Base-by-base conservation (phyloP, 2,329 filamentous ascomycete species). In the Sodiomyces alkalinus region DNA sequence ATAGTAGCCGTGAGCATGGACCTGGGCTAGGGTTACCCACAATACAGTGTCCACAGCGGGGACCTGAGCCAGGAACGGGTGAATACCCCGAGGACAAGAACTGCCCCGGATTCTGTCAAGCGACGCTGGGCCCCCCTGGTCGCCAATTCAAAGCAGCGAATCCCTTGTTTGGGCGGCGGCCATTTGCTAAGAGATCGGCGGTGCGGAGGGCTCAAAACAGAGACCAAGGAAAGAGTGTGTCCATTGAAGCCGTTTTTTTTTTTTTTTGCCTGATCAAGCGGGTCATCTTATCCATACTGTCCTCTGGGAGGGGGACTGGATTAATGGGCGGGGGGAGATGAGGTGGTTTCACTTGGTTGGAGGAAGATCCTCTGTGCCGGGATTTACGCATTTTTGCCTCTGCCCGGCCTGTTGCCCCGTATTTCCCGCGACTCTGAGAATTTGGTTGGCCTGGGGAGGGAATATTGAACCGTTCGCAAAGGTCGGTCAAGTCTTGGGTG, bases 101-200 rank as follows among this genome's bases (percentile, higher is more conserved):
- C 16, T 38, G 36, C 36, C 36, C 36, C 36, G 34, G 36, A 38
- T 38, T 38, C 28, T 29, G 34, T 29, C 27, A 29, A 24, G 20
- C 31, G 25, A 30, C 29, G 29, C 30, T 21, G 30, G 17, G 26
- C 19, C 22, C 29, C 27, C 24, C 26, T 35, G 27, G 23, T 21
- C n/a, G 10, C n/a, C 27, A 23, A 19, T 29, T 23, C 21, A 29
- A 29, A 21, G 27, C 19, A n/a, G n/a, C n/a, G n/a, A n/a, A n/a
- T n/a, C n/a, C 18, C 23, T 16, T 26, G n/a, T 10, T n/a, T 10
- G 23, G 17, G 18, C 14, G 9, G 4, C 18, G 15, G 15, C 23
- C n/a, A 17, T 7, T 26, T 26, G 11, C 15, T 26, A 10, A 17
- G 18, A 15, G 23, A 26, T 26, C 23, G 10, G 14, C 20, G 11